Conservation (phyloP, 2,329 filamentous ascomycete species). For the Colletotrichum sp. region DNA sequence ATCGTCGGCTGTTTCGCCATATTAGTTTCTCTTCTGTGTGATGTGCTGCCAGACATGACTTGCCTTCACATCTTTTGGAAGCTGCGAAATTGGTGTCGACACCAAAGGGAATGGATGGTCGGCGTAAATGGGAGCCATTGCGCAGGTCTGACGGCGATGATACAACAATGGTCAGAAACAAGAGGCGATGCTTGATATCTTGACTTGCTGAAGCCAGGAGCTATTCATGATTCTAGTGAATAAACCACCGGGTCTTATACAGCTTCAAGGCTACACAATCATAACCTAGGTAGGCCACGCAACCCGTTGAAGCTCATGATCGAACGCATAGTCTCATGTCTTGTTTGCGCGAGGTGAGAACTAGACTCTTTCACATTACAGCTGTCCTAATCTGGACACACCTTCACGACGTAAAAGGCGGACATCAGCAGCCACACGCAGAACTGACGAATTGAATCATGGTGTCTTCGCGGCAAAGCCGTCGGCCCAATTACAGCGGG, state of each 20-base stretch:
- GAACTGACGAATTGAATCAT: not conserved
- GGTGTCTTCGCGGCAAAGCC: not conserved
- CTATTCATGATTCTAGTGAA: not conserved
- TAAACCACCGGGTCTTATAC: not conserved
- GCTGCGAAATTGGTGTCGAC: not conserved
- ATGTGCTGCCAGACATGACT: not conserved
- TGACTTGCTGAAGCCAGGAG: not conserved
- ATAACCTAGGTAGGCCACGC: not conserved
- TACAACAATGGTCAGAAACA: not conserved
- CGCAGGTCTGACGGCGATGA: too few relatives aligned
- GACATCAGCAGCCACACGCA: not conserved
- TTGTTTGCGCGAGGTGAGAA: not conserved
- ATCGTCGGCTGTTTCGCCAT: not conserved
- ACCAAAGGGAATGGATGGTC: conserved; percentile 10
- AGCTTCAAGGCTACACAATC: not conserved
- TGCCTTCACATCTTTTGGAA: not conserved
- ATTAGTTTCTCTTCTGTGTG: not conserved
- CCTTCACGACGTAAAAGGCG: not conserved
- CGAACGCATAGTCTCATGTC: not conserved
- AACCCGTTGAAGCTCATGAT: not conserved
- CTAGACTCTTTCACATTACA: not conserved
- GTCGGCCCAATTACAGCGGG: not conserved
- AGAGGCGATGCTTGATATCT: not conserved
- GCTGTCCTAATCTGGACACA: not conserved
- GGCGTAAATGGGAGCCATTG: conserved; percentile 2